These are phyloP conservation scores for Capronia epimyces DNA, from an alignment of 2,329 filamentous ascomycete genomes.

Conservation along the genomic window DNA sequence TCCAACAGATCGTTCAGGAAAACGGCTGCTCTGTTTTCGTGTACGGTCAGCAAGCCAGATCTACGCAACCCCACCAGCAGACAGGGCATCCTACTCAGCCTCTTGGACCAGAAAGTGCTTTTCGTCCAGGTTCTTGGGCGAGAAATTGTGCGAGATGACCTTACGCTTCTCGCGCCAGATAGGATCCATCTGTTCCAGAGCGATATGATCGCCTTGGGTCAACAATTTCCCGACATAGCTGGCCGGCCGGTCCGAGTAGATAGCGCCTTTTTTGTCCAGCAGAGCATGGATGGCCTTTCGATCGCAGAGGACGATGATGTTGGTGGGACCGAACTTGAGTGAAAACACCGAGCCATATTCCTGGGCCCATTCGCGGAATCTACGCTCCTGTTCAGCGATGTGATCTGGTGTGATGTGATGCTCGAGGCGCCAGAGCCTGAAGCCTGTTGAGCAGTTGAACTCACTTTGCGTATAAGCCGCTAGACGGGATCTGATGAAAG, in stretches of 20 bases:
- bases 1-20: conserved; percentile 9
- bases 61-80: neutral
- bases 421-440: too few relatives aligned
- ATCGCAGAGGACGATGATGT: conserved; percentile 38
- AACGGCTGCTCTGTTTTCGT: neutral
- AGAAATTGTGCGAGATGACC: conserved; percentile 43
- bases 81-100: conserved; percentile 47
- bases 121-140: conserved; percentile 11
- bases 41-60: too few relatives aligned
- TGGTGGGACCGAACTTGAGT: conserved; percentile 40
- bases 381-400: neutral
- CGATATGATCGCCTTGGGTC: conserved; percentile 42
- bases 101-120: conserved; percentile 41
- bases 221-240: conserved; percentile 38
- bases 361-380: conserved; percentile 13
- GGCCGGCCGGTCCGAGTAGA: conserved; percentile 26
- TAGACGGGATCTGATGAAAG: conserved; percentile 38
- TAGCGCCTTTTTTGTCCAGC: conserved; percentile 33
- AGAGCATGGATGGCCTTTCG: conserved; percentile 17
- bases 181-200: conserved; percentile 43
- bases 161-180: conserved; percentile 44
- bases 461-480: conserved; percentile 34
- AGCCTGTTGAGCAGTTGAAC: neutral
- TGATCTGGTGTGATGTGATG: too few relatives aligned
- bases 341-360: conserved; percentile 40